These are phyloP conservation scores for Mycena polygramma DNA, from an alignment of 768 basidiomycete species.

Conservation along the genomic window DNA sequence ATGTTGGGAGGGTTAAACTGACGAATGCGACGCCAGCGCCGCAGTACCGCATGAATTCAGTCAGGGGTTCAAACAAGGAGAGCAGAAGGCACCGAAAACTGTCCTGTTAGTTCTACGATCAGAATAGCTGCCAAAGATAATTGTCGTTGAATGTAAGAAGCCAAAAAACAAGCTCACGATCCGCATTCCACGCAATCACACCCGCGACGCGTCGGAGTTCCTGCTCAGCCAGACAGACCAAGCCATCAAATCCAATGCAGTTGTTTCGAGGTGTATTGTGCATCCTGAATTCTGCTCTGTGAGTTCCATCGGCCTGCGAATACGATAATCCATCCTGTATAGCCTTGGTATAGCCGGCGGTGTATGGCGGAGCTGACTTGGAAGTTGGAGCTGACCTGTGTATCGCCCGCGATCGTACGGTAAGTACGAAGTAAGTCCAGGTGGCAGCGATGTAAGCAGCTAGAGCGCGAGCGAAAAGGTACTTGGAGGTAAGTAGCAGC, in stretches of 20 bases:
- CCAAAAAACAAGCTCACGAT: constrained; percentile 49
- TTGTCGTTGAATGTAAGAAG: neutral
- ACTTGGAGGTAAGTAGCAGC: too few relatives aligned
- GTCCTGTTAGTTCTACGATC: constrained; percentile 77
- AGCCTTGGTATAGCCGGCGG: too few relatives aligned
- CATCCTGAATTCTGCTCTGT: constrained; percentile 25
- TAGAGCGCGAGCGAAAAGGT: too few relatives aligned
- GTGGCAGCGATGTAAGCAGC: constrained; percentile 11
- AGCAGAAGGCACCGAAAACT: constrained; percentile 67
- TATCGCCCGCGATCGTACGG: neutral
- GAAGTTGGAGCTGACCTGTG: neutral
- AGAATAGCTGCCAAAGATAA: constrained; percentile 64
- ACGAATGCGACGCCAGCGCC: constrained; percentile 35
- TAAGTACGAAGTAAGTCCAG: constrained; percentile 20
- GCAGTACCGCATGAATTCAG: constrained; percentile 20
- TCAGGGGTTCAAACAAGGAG: neutral
- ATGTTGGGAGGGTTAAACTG: neutral
- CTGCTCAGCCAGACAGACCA: constrained; percentile 77
- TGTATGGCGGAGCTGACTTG: too few relatives aligned
- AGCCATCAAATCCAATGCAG: constrained; percentile 52
- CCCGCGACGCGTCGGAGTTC: constrained; percentile 78
- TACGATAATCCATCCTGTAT: neutral
- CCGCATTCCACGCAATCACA: constrained; percentile 68
- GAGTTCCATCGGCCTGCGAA: neutral
- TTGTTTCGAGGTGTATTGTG: neutral